Evolutionary conservation across 2,329 filamentous ascomycete genomes (phyloP).

Genomic region (Colletotrichum tanaceti): DNA sequence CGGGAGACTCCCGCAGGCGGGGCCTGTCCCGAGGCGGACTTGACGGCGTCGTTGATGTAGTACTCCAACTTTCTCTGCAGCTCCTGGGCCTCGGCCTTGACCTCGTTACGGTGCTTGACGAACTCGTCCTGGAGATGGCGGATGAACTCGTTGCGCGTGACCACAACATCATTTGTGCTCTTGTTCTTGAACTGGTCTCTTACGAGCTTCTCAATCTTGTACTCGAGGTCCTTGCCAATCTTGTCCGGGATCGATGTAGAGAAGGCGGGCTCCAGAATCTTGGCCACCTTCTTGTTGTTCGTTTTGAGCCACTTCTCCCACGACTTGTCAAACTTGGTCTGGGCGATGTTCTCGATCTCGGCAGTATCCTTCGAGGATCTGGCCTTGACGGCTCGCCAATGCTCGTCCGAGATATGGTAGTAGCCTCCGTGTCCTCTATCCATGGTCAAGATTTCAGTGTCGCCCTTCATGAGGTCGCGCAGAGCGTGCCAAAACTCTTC

Average conservation of each 20-base stretch:
- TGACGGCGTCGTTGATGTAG: slow-evolving; percentile 49
- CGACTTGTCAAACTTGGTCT: slow-evolving; percentile 50
- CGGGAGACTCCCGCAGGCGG: slow-evolving; percentile 51
- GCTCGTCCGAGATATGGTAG: slow-evolving; percentile 56
- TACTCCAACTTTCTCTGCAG: slow-evolving; percentile 51
- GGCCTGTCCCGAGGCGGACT: slow-evolving; percentile 43
- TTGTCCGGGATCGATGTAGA: slow-evolving; percentile 44
- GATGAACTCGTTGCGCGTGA: slow-evolving; percentile 64
- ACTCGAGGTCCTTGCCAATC: slow-evolving; percentile 48
- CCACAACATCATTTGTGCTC: slow-evolving; percentile 51
- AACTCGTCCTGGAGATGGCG: slow-evolving; percentile 55
- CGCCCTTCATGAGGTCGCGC: slow-evolving; percentile 62
- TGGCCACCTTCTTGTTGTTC: slow-evolving; percentile 57
- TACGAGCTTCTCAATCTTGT: slow-evolving; percentile 51
- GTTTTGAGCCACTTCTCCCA: slow-evolving; percentile 66
- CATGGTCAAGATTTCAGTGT: slow-evolving; percentile 60
- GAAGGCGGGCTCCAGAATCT: slow-evolving; percentile 42
- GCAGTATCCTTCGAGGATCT: slow-evolving; percentile 53
- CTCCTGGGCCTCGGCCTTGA: slow-evolving; percentile 55
- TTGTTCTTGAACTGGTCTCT: slow-evolving; percentile 51
- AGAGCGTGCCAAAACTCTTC: slow-evolving; percentile 75
- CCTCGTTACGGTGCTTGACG: slow-evolving; percentile 51
- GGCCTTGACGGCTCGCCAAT: slow-evolving; percentile 60
- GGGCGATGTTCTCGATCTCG: slow-evolving; percentile 46
- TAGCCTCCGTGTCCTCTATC: slow-evolving; percentile 54